Evolutionary conservation across 169 alveolate species (phyloP).

Genomic region (Miamiensis avidus): DNA sequence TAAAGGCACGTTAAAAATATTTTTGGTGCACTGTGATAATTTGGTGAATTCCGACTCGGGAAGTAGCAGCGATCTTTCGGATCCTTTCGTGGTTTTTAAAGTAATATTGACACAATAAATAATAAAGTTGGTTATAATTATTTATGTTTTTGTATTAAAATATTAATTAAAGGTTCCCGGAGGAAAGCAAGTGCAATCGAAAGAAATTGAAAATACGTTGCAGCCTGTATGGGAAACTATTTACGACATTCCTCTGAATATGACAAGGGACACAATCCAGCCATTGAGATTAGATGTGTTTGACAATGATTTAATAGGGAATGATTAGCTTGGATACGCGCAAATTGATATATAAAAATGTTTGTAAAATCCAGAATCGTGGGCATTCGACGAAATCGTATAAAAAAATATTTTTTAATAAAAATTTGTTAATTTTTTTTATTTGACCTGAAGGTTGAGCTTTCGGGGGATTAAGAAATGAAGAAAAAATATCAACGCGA

Average conservation of each 20-base stretch:
- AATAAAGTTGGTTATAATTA: no score
- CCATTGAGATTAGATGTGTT: slow-evolving; percentile 40
- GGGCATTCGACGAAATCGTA: slow-evolving; percentile 29
- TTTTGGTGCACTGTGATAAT: slow-evolving; percentile 35
- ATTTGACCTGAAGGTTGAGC: not conserved
- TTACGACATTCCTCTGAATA: slow-evolving; percentile 20
- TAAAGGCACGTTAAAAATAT: slow-evolving; percentile 35
- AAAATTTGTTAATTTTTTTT: no score
- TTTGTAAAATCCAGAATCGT: slow-evolving; percentile 29
- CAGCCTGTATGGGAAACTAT: slow-evolving; percentile 41
- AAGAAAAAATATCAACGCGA: slow-evolving; percentile 25
- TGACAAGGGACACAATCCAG: slow-evolving; percentile 29
- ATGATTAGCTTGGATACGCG: slow-evolving; percentile 35
- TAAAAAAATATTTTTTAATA: no score
- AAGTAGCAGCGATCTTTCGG: slow-evolving; percentile 8
- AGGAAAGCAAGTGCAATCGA: slow-evolving; percentile 30
- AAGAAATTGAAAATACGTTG: slow-evolving; percentile 11
- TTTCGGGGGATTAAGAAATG: slow-evolving; percentile 35
- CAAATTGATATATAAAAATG: slow-evolving; percentile 22
- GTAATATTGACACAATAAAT: no score
- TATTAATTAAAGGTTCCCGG: no score
- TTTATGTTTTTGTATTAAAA: no score
- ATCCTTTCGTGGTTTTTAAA: slow-evolving; percentile 40
- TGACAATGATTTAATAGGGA: slow-evolving; percentile 40
- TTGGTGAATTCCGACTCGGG: slow-evolving; percentile 36